These are phyloP conservation scores for Neurospora tetraspora DNA, from an alignment of 495 filamentous ascomycete genomes.

Conservation along the genomic window DNA sequence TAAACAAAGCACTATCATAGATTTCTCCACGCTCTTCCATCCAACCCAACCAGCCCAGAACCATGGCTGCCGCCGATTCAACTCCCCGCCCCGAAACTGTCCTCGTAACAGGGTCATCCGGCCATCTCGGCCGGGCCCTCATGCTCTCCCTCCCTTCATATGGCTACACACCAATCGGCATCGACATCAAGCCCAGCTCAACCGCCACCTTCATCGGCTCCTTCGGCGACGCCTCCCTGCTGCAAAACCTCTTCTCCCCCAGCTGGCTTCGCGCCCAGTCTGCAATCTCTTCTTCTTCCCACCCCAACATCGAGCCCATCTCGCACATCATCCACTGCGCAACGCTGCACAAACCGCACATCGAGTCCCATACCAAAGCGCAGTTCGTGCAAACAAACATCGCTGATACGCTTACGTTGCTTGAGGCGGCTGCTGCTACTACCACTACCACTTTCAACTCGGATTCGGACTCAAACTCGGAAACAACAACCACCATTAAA, in stretches of 20 bases:
- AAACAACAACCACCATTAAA: background rate
- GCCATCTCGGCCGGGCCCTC: conserved; percentile 22
- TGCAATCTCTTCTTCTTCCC: background rate
- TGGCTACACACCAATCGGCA: conserved; percentile 17
- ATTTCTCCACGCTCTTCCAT: background rate
- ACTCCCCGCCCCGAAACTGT: conserved; percentile 2
- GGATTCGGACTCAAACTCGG: background rate
- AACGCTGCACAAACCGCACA: conserved; percentile 24
- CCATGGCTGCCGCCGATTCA: background rate
- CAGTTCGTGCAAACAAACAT: conserved; percentile 22
- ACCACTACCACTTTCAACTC: background rate
- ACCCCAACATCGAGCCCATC: conserved; percentile 1
- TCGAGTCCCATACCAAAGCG: conserved; percentile 14
- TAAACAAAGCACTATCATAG: background rate
- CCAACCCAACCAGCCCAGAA: background rate
- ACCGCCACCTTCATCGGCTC: conserved; percentile 14
- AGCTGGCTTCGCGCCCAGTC: background rate
- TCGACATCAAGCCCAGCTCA: conserved; percentile 17
- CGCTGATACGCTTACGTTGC: conserved; percentile 13
- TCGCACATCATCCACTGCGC: conserved; percentile 22
- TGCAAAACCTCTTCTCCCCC: conserved; percentile 12
- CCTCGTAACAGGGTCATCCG: conserved; percentile 24
- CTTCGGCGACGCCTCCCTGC: conserved; percentile 9
- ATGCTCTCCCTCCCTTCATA: conserved; percentile 15
- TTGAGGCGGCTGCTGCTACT: conserved; percentile 6